A percentile compares a stretch with the other conserved stretches of the same genome.
These are phyloP conservation scores for Saccharomycopsis vini DNA, from an alignment of 805 yeast genomes.

Conservation along the genomic window DNA sequence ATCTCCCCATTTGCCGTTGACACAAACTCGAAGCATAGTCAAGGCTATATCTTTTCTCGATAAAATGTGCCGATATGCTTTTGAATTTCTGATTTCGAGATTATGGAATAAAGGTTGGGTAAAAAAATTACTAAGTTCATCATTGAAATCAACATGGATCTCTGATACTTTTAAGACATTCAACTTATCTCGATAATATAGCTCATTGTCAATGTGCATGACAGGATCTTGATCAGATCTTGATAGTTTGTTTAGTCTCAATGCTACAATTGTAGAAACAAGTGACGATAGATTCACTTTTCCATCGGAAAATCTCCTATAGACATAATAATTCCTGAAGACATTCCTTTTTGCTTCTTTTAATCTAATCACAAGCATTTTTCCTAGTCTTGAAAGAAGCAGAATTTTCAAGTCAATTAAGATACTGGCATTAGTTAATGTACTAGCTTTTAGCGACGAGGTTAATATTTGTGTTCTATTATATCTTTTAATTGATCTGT, in stretches of 20 bases:
- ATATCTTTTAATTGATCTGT: neutral
- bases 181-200: conserved; percentile 23
- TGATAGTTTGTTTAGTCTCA: conserved; percentile 6
- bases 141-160: conserved; percentile 4
- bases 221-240: conserved; percentile 22
- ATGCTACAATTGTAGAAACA: conserved; percentile 4
- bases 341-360: conserved; percentile 1
- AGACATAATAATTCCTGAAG: conserved; percentile 6
- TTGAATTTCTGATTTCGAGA: neutral
- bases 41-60: neutral
- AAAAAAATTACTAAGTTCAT: neutral
- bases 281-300: conserved; percentile 12
- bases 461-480: neutral
- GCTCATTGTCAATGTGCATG: conserved; percentile 21
- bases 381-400: neutral
- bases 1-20: conserved; percentile 26
- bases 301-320: conserved; percentile 15
- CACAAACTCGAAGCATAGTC: conserved; percentile 2
- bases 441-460: too few relatives aligned
- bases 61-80: neutral
- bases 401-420: neutral
- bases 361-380: neutral
- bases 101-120: neutral
- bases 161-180: conserved; percentile 14
- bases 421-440: neutral